phyloP scores from a whole-genome alignment of 352 stramenopile genomes.

The Peronospora farinosa region DNA sequence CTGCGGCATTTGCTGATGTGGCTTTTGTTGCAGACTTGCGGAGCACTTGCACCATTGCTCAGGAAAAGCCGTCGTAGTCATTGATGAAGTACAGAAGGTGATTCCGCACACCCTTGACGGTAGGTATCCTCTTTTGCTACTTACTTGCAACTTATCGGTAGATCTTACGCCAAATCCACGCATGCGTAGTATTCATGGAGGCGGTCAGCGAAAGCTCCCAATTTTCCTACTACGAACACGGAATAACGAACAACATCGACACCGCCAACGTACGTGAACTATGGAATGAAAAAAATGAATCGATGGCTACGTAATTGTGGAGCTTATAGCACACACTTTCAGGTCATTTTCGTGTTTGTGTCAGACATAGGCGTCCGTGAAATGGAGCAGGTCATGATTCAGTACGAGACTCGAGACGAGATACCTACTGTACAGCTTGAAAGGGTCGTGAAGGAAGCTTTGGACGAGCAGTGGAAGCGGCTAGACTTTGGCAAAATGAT shows the following conservation, averaged over 20 bases:
- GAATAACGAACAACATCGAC: constrained; percentile 54
- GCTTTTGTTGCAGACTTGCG: constrained; percentile 39
- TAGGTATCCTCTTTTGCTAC: constrained; percentile 14
- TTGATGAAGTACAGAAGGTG: constrained; percentile 90
- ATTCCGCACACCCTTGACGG: constrained; percentile 85
- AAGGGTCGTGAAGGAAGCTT: constrained; percentile 65
- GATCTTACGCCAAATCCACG: neutral
- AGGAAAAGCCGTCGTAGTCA: constrained; percentile 85
- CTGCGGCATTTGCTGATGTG: neutral
- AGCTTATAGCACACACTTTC: constrained; percentile 10
- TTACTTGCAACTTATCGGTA: neutral
- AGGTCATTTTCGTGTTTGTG: constrained; percentile 86
- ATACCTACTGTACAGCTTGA: constrained; percentile 55
- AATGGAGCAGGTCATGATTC: constrained; percentile 82
- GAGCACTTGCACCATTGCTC: constrained; percentile 76
- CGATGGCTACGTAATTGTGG: constrained; percentile 2
- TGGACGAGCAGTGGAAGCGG: constrained; percentile 83
- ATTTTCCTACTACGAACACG: constrained; percentile 74
- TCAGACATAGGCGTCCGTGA: constrained; percentile 83
- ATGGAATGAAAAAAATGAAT: neutral
- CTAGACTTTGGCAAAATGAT: constrained; percentile 89
- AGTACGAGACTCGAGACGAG: constrained; percentile 65
- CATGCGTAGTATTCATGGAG: constrained; percentile 58
- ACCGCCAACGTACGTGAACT: constrained; percentile 53
- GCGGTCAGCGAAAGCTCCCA: constrained; percentile 61